A percentile compares a stretch with the other conserved stretches of the same genome.
These are phyloP conservation scores for Saturnispora hagleri DNA, from an alignment of 805 yeast genomes.

Conservation along the genomic window DNA sequence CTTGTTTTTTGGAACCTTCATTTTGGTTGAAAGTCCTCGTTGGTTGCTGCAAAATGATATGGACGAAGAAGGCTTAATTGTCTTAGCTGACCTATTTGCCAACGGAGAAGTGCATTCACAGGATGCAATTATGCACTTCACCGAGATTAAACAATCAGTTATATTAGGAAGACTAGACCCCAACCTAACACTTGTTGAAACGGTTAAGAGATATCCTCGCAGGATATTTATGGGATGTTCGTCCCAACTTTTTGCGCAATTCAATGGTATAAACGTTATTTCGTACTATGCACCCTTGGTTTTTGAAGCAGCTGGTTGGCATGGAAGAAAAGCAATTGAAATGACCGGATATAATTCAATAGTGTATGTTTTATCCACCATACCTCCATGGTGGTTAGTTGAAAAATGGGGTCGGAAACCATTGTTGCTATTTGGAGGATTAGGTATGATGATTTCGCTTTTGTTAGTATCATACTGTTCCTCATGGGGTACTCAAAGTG, in stretches of 20 bases:
- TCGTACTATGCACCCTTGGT: constrained; percentile 91
- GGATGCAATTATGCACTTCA: constrained; percentile 61
- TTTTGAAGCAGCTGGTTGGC: constrained; percentile 93
- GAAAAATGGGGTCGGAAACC: constrained; percentile 90
- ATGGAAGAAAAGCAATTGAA: constrained; percentile 74
- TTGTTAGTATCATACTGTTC: constrained; percentile 54
- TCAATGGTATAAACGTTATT: constrained; percentile 88
- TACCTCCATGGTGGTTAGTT: constrained; percentile 87
- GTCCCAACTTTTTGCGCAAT: constrained; percentile 86
- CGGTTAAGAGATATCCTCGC: constrained; percentile 67
- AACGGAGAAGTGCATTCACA: constrained; percentile 67
- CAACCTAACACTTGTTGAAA: constrained; percentile 61
- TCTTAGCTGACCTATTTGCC: constrained; percentile 73
- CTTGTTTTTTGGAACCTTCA: constrained; percentile 62
- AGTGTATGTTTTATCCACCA: constrained; percentile 48
- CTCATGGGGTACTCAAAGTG: constrained; percentile 9
- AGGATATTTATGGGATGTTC: constrained; percentile 83
- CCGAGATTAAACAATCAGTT: constrained; percentile 74
- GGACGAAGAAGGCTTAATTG: constrained; percentile 76
- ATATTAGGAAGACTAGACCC: constrained; percentile 73
- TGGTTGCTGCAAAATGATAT: constrained; percentile 81
- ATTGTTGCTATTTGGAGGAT: constrained; percentile 69
- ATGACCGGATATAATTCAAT: constrained; percentile 80
- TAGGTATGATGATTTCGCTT: constrained; percentile 69
- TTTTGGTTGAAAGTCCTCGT: constrained; percentile 82